Conservation (phyloP, 148 eudicot genomes). For the Gaultheria prostrata region DNA sequence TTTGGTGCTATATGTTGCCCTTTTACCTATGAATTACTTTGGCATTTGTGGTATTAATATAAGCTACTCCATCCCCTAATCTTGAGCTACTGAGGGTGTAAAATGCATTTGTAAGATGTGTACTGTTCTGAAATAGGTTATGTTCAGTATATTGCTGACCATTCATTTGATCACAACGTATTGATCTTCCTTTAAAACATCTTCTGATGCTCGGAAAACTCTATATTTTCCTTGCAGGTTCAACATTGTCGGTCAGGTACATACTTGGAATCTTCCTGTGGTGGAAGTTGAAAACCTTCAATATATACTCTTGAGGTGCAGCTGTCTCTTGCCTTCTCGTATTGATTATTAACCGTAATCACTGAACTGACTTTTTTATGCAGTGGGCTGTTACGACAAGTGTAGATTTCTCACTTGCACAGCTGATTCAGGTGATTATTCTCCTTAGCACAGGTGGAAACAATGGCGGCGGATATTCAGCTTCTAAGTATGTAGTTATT, state of each 20-base stretch:
- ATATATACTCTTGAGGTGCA: conserved; percentile 2
- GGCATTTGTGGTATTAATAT: not conserved
- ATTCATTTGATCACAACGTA: not conserved
- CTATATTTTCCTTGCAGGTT: conserved; percentile 61
- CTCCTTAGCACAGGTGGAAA: conserved; percentile 93
- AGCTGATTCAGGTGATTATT: conserved; percentile 81
- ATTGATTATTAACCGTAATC: conserved; percentile 9
- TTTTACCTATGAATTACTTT: not conserved
- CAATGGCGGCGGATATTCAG: conserved; percentile 86
- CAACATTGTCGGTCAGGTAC: conserved; percentile 98
- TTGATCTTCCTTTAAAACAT: not conserved
- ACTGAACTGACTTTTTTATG: conserved; percentile 20
- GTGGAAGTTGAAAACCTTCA: conserved; percentile 14
- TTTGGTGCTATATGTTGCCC: not conserved
- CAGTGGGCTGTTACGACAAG: conserved; percentile 99
- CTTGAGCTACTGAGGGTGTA: not conserved
- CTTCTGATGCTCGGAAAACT: not conserved
- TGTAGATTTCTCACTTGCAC: conserved; percentile 83
- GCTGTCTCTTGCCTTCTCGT: conserved; percentile 1
- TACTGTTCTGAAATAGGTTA: not conserved
- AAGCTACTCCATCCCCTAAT: not conserved
- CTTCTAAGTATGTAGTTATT: conserved; percentile 80
- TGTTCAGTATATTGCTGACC: not conserved
- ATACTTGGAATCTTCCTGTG: conserved; percentile 7
- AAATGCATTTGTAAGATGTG: not conserved